Evolutionary conservation across 2,329 filamentous ascomycete genomes (phyloP).

Genomic region (Xylariaceae sp.): DNA sequence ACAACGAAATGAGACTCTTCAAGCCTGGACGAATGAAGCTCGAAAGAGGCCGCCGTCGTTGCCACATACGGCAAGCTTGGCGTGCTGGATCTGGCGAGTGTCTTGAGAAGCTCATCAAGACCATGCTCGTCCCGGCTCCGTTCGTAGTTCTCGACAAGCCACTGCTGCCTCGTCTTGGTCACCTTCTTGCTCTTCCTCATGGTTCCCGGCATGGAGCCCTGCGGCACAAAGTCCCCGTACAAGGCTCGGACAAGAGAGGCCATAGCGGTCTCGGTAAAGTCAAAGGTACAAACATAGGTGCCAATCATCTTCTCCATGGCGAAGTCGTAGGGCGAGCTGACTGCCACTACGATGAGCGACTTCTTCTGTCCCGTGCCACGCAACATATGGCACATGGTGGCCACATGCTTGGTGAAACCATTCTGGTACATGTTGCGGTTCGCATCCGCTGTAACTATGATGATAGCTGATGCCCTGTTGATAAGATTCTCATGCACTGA

Average conservation of each 20-base stretch:
- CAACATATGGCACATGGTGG: conserved; percentile 88
- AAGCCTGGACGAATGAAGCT: conserved; percentile 63
- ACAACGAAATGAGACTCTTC: conserved; percentile 87
- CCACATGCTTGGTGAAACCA: conserved; percentile 91
- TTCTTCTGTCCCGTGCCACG: conserved; percentile 75
- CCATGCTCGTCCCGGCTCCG: conserved; percentile 68
- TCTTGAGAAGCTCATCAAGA: conserved; percentile 68
- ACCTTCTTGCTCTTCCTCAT: conserved; percentile 83
- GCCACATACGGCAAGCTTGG: conserved; percentile 66
- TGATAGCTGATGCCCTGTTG: conserved; percentile 78
- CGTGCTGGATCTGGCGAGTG: conserved; percentile 61
- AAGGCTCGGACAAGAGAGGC: conserved; percentile 76
- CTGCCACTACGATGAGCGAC: conserved; percentile 82
- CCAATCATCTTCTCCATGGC: conserved; percentile 86
- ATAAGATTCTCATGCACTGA: conserved; percentile 85
- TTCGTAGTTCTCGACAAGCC: conserved; percentile 88
- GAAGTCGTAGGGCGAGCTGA: conserved; percentile 95
- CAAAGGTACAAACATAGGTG: conserved; percentile 92
- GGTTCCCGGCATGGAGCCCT: conserved; percentile 62
- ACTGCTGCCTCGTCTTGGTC: conserved; percentile 85
- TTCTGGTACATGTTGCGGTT: conserved; percentile 92
- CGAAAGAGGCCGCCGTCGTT: conserved; percentile 68
- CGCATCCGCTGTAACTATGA: conserved; percentile 88
- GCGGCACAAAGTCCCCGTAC: conserved; percentile 65
- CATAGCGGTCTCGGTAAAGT: conserved; percentile 90